Base-by-base conservation (phyloP, 2,329 filamentous ascomycete genomes). In the Fusarium verticillioides region DNA sequence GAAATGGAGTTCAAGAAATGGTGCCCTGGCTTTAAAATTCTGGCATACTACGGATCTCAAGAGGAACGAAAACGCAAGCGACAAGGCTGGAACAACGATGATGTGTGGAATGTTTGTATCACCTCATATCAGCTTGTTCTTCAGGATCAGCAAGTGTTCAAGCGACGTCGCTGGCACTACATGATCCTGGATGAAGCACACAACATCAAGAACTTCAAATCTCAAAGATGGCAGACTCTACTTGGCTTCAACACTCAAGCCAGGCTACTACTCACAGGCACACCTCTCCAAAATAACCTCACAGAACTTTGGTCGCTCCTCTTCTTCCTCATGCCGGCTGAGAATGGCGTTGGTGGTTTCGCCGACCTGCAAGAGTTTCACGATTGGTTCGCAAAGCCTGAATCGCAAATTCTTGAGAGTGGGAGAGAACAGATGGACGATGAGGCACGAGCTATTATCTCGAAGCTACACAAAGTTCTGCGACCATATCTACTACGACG, bases 1-100 rank as follows among this genome's bases (percentile, higher is more conserved):
- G 97, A 99, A 82, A 98, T 98, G 93, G 96, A 99, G 83, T 99
- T 99, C 87, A 98, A 98, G 80, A 99, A 99, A 81, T 99, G 96
- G 90, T 94, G 95, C 64, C 96, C 97, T 7, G 96, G 96, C 1
- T 99, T 99, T 87, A 98, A 98, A 81, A 97, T 99, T 63, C 87
- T 99, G 66, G 96, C 95, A 0, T 99, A 99, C 84, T 99, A 98
- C 80, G 96, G 97, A 47, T 94, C 92, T 46, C 93, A 95, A 77
- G 95, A 98, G 75, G 96, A 99, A 83, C 92, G 96, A 50, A 95
- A 94, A 80, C 88, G 92, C 74, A 98, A 98, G 82, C 92, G 97
- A 34, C 91, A 93, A 78, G 96, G 96, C 4, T 99, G 96, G 96
- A 94, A 92, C 77, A 94, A 96, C 63, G 93, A 97, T 72, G 94